Evolutionary conservation across 2,329 filamentous ascomycete species (phyloP).

Genomic region (Phialophora verrucosa): DNA sequence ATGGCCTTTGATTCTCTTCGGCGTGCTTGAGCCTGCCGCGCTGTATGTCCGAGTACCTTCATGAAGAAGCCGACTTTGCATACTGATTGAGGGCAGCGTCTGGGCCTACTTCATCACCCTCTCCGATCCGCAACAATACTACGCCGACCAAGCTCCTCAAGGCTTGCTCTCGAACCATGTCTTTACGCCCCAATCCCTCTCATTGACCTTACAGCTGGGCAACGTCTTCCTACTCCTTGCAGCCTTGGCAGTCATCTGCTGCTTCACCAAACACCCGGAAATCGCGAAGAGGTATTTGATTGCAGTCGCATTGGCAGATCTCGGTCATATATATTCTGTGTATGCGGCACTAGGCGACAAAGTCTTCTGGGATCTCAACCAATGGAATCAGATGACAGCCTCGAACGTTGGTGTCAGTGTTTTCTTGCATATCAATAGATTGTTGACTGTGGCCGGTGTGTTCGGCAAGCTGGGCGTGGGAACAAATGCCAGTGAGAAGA

Average conservation of each 20-base stretch:
- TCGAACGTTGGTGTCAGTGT: conserved; percentile 72
- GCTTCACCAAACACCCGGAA: conserved; percentile 67
- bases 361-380: conserved; percentile 57
- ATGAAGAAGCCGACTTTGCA: background rate
- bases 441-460: conserved; percentile 63
- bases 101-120: conserved; percentile 62
- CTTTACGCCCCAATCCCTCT: conserved; percentile 51
- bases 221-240: conserved; percentile 72
- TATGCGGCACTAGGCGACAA: conserved; percentile 64
- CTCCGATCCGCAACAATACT: conserved; percentile 65
- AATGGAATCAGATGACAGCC: conserved; percentile 75
- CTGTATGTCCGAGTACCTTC: conserved; percentile 56
- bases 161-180: conserved; percentile 46
- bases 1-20: conserved; percentile 70
- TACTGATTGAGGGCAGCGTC: conserved; percentile 52
- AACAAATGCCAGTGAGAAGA: conserved; percentile 16
- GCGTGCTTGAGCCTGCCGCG: conserved; percentile 70
- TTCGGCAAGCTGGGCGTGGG: conserved; percentile 56
- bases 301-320: conserved; percentile 68
- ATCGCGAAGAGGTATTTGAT: conserved; percentile 72
- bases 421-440: conserved; percentile 63
- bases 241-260: conserved; percentile 68
- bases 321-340: conserved; percentile 70
- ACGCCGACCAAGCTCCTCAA: conserved; percentile 64
- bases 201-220: conserved; percentile 71